phyloP scores from a whole-genome alignment of 306 rosid species.

The Astragalus membranaceus region DNA sequence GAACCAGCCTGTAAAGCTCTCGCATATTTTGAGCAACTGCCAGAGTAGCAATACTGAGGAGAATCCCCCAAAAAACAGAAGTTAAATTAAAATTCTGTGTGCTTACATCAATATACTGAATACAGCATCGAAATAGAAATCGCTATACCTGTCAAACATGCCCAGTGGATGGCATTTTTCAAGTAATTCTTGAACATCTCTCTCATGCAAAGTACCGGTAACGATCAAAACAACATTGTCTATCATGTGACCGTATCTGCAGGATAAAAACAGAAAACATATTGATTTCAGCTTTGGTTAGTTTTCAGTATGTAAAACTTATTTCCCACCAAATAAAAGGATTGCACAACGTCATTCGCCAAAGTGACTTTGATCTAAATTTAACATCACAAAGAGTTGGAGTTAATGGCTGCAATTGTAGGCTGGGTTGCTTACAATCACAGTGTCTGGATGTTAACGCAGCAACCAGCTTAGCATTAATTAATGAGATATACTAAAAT shows the following conservation, averaged over 20 bases:
- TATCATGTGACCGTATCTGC: conserved; percentile 98
- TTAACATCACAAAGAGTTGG: too few relatives aligned
- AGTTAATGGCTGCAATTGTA: too few relatives aligned
- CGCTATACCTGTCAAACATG: conserved; percentile 89
- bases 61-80: background rate
- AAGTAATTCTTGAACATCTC: conserved; percentile 97
- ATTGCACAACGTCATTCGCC: too few relatives aligned
- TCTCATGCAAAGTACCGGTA: conserved; percentile 98
- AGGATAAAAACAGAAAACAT: conserved; percentile 12
- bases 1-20: conserved; percentile 95
- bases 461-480: background rate
- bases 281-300: background rate
- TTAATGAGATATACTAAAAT: background rate
- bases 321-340: background rate
- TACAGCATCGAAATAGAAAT: background rate
- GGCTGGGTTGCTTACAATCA: too few relatives aligned
- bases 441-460: background rate
- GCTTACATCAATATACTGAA: background rate
- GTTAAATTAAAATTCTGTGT: background rate
- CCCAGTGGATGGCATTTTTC: conserved; percentile 99
- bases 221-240: conserved; percentile 98
- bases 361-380: too few relatives aligned
- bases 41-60: conserved; percentile 89
- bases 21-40: conserved; percentile 99
- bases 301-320: background rate